A percentile compares a stretch with the other conserved stretches of the same genome.
Conservation (phyloP, 176 grass and related monocot species). For the Elaeis guineensis region DNA sequence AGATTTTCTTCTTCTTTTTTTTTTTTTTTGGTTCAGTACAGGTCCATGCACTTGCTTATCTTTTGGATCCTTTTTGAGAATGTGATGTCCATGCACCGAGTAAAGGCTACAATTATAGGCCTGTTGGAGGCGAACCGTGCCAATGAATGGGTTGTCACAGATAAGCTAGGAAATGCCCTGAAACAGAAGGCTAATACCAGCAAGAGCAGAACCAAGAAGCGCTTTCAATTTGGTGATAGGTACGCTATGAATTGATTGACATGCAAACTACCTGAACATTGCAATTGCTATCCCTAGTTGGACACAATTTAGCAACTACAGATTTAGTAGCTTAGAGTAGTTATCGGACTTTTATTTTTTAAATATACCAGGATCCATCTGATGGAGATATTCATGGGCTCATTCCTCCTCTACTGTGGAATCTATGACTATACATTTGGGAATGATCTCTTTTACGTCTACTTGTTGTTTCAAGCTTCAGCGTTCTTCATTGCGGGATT, state of each 20-base stretch:
- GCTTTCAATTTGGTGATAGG: conserved; percentile 32
- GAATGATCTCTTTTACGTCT: conserved; percentile 58
- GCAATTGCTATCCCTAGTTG: not conserved
- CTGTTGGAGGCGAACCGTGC: conserved; percentile 68
- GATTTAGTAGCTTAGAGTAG: not conserved
- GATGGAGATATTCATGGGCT: conserved; percentile 59
- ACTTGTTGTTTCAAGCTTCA: conserved; percentile 58
- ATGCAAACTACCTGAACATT: not conserved
- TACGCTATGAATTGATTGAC: not conserved
- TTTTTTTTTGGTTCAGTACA: not conserved
- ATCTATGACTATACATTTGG: conserved; percentile 56
- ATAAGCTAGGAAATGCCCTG: conserved; percentile 43
- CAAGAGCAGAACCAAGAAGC: conserved; percentile 21
- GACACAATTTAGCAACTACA: not conserved
- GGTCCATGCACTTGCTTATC: conserved; percentile 65
- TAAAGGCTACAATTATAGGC: conserved; percentile 70
- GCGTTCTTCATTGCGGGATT: conserved; percentile 71
- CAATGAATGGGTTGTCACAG: conserved; percentile 89
- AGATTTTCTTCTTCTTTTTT: too few species aligned
- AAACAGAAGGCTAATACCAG: conserved; percentile 19
- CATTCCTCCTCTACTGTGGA: conserved; percentile 56
- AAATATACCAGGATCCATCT: conserved; percentile 33
- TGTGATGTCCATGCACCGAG: conserved; percentile 85
- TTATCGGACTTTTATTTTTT: not conserved
- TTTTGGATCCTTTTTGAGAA: conserved; percentile 98